Conservation (phyloP, 345 rosid species). For the Eucalyptus tenuipes region DNA sequence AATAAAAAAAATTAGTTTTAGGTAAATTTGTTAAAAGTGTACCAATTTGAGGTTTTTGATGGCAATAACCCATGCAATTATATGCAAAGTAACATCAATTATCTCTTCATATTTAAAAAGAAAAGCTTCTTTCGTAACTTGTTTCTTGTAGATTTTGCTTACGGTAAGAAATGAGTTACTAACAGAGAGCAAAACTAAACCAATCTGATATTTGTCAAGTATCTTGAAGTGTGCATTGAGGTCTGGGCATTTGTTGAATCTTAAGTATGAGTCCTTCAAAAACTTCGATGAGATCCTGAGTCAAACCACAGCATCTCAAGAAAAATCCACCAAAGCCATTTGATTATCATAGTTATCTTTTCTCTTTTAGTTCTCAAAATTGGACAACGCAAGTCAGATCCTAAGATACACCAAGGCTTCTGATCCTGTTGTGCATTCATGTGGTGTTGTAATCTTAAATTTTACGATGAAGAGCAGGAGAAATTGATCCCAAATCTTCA, state of each 20-base stretch:
- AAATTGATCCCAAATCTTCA: neutral
- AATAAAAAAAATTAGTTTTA: no score
- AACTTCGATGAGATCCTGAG: neutral
- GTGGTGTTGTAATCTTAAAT: neutral
- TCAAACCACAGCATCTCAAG: neutral
- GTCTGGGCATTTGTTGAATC: neutral
- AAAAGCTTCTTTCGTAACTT: neutral
- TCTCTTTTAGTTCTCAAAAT: neutral
- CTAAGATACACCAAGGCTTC: neutral
- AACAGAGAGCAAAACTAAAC: neutral
- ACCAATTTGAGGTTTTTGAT: no score
- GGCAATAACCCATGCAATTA: neutral
- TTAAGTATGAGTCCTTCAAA: neutral
- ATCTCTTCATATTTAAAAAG: neutral
- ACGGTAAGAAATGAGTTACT: neutral
- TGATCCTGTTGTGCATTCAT: neutral
- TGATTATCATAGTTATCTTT: neutral
- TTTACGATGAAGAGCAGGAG: neutral
- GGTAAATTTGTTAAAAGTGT: no score
- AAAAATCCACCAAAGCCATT: neutral
- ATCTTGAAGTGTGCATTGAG: neutral
- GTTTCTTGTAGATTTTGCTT: neutral
- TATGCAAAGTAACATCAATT: neutral
- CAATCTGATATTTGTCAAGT: neutral
- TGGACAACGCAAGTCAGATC: neutral